These are phyloP conservation scores for Talaromyces sp. DNA, from an alignment of 2,329 filamentous ascomycete genomes.

Conservation along the genomic window DNA sequence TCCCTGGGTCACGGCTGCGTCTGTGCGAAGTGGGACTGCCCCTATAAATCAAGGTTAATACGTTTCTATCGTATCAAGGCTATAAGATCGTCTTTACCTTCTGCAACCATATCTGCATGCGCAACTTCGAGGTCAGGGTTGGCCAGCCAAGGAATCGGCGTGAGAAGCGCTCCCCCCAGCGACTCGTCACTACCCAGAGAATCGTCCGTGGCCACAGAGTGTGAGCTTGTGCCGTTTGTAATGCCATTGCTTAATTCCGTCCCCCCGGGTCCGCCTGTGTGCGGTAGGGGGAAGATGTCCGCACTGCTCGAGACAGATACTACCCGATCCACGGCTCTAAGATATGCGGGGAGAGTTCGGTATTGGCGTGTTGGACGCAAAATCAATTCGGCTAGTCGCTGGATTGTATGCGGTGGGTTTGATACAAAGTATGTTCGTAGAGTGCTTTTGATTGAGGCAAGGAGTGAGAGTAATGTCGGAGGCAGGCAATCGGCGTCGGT, in stretches of 20 bases:
- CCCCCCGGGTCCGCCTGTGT: constrained; percentile 14
- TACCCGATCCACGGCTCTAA: constrained; percentile 86
- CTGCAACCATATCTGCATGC: constrained; percentile 12
- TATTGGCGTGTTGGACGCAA: constrained; percentile 75
- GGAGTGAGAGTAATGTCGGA: constrained; percentile 58
- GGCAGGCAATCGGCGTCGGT: constrained; percentile 53
- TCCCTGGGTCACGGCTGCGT: constrained; percentile 67
- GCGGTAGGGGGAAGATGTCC: constrained; percentile 72
- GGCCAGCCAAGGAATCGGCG: constrained; percentile 85
- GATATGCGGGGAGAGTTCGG: constrained; percentile 73
- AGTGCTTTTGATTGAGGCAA: constrained; percentile 56
- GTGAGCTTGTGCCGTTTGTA: constrained; percentile 30
- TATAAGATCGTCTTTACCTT: constrained; percentile 10
- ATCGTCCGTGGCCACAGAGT: constrained; percentile 31
- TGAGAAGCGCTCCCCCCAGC: constrained; percentile 83
- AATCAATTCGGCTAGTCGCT: constrained; percentile 84
- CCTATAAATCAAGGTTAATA: constrained; percentile 14
- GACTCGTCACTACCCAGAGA: constrained; percentile 77
- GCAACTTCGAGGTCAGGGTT: constrained; percentile 28
- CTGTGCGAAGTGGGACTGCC: constrained; percentile 28
- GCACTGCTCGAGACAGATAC: constrained; percentile 82
- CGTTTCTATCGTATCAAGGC: not conserved
- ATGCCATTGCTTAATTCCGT: constrained; percentile 53
- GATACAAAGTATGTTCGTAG: constrained; percentile 63
- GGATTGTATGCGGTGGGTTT: constrained; percentile 85